Percentiles rank a stretch among this genome's conserved stretches.
Evolutionary conservation across 371 early-diverging fungal species (phyloP).

Genomic region (Actinomucor elegans): DNA sequence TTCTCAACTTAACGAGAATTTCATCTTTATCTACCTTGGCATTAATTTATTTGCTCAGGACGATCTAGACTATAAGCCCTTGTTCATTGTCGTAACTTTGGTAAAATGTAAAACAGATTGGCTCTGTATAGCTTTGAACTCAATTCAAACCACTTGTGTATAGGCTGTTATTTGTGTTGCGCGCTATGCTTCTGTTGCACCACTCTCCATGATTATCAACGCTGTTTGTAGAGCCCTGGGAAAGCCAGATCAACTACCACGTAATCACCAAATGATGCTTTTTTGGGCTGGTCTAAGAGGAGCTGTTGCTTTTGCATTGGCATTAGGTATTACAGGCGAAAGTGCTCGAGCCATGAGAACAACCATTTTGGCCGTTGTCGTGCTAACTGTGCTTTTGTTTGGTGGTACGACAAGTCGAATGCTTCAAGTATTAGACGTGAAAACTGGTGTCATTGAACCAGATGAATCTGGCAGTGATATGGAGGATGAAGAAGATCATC

Average conservation of each 20-base stretch:
- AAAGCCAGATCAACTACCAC: constrained; percentile 66
- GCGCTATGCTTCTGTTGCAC: constrained; percentile 82
- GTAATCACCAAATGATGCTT: constrained; percentile 88
- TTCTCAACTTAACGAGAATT: constrained; percentile 89
- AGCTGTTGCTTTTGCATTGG: constrained; percentile 93
- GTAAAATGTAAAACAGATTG: constrained; percentile 24
- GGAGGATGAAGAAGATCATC: constrained; percentile 54
- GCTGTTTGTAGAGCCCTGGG: constrained; percentile 56
- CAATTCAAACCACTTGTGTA: too few relatives aligned
- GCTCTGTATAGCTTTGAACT: neutral
- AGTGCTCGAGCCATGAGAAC: constrained; percentile 75
- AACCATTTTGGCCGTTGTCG: constrained; percentile 89
- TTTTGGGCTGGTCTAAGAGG: constrained; percentile 96
- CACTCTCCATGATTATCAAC: constrained; percentile 81
- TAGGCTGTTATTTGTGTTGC: constrained; percentile 76
- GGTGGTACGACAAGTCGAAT: constrained; percentile 87
- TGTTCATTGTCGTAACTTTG: constrained; percentile 73
- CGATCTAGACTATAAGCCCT: constrained; percentile 68
- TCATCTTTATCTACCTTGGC: constrained; percentile 95
- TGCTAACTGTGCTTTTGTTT: constrained; percentile 83
- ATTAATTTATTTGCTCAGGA: constrained; percentile 83
- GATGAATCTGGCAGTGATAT: constrained; percentile 56
- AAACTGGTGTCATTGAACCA: constrained; percentile 70
- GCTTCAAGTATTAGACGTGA: constrained; percentile 73
- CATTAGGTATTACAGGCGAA: constrained; percentile 76